Base-by-base conservation (phyloP, 169 alveolate species). In the Babesia sp. region DNA sequence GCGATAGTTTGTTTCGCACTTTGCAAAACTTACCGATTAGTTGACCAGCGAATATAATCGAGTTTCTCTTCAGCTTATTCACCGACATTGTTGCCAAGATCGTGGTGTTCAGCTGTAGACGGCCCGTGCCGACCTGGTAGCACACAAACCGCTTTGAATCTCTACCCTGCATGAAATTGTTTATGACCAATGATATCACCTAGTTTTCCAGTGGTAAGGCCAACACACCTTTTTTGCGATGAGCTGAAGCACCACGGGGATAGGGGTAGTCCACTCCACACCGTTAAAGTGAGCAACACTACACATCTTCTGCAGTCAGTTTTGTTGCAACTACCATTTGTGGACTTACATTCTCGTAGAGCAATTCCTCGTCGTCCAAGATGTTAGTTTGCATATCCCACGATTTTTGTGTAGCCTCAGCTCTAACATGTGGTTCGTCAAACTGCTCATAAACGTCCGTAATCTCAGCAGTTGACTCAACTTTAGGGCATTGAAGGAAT, bases 111-210 rank as follows among this genome's bases (percentile, higher is more conserved):
- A 88, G 67, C 69, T 68, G 88, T 28, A 88, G 76, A 41, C 91
- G 64, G 11, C 93, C 93, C 8, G 87, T 88, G 20, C 93, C 93
- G 56, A 67, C 56, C 78, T 88, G 93, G 74, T 75, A 82, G 61
- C 91, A 84, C 2, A 81, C 89, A 37, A 81, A 20, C 20, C 89
- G 70, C 50, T 66, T 71, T 20, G 20, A 5, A 26, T 37, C 70
- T 36, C 60, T 14, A 1, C 31, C 34, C 89, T 81, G 55, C 45
- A 48, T 4, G 2, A 1, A 14, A 55, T n/a, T 55, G 26, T 4
- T 31, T 33, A 57, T 57, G 2, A 0, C 2, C 45, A 1, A 12
- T 4, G 3, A 6, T 2, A 3, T 20, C 29, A 34, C 33, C 57
- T 33, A 16, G 6, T 55, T 28, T 22, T 20, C 11, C 24, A 33